Percentiles rank a stretch among this genome's conserved stretches.
Conservation (phyloP, 257 asterid species). For the Gentiana dahurica region DNA sequence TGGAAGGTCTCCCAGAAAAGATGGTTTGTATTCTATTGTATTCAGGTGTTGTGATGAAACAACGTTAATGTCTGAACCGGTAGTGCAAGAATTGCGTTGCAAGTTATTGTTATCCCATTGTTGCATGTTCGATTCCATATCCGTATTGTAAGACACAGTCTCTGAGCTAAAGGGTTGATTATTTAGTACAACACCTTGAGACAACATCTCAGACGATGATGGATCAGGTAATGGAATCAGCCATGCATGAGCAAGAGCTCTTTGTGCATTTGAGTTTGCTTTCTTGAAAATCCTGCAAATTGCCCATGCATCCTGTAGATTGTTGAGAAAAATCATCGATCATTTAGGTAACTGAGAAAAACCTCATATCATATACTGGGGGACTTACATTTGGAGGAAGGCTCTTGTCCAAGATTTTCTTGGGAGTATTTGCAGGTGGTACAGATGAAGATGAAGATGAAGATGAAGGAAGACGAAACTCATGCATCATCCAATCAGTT, state of each 20-base stretch:
- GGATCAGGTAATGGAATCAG: slow-evolving; percentile 24
- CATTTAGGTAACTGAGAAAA: background rate
- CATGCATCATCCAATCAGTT: slow-evolving; percentile 92
- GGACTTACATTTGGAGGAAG: slow-evolving; percentile 39
- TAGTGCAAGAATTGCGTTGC: slow-evolving; percentile 12
- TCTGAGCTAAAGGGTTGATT: slow-evolving; percentile 15
- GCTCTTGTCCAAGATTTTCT: slow-evolving; percentile 34
- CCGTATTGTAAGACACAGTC: slow-evolving; percentile 14
- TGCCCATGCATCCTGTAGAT: slow-evolving; percentile 65
- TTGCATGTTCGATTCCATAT: slow-evolving; percentile 12
- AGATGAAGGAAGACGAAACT: slow-evolving; percentile 52
- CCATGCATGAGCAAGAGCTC: slow-evolving; percentile 49
- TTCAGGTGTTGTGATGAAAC: slow-evolving; percentile 16
- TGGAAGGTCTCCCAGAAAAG: slow-evolving; percentile 23
- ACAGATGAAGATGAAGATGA: slow-evolving; percentile 15
- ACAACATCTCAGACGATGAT: slow-evolving; percentile 30
- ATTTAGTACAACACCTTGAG: slow-evolving; percentile 8
- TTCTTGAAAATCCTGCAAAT: slow-evolving; percentile 77
- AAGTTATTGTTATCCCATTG: slow-evolving; percentile 10
- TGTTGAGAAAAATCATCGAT: background rate
- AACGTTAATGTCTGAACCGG: slow-evolving; percentile 18
- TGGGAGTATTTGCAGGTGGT: slow-evolving; percentile 6
- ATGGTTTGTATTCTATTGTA: slow-evolving; percentile 7
- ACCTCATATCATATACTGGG: background rate
- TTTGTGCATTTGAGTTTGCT: slow-evolving; percentile 40